These are phyloP conservation scores for Hamamelis virginiana DNA, from an alignment of 164 flowering plant species.

Conservation along the genomic window DNA sequence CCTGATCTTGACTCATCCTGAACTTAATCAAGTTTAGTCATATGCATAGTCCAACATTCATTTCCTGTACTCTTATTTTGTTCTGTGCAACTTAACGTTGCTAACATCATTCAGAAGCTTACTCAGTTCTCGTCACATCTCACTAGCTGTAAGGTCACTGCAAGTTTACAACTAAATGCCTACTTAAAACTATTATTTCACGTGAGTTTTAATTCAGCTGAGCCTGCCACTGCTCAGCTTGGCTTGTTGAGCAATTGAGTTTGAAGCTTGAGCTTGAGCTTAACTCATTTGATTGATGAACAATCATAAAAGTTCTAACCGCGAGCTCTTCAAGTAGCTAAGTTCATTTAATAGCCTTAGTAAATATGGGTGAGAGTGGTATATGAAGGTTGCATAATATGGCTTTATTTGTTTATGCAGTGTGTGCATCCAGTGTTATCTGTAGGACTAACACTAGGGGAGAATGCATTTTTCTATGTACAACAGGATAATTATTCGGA, in stretches of 20 bases:
- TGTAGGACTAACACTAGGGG: neutral
- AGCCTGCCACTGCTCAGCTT: neutral
- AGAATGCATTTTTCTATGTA: slow-evolving; percentile 12
- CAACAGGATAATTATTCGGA: slow-evolving; percentile 17
- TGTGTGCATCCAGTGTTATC: neutral
- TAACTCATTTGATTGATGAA: neutral
- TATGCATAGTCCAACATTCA: neutral
- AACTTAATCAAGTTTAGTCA: neutral
- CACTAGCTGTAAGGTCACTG: neutral
- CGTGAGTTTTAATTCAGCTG: neutral
- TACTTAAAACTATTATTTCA: neutral
- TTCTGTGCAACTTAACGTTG: neutral
- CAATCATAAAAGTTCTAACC: neutral
- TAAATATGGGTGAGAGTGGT: neutral
- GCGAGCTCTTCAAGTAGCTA: neutral
- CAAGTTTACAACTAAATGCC: neutral
- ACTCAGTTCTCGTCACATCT: neutral
- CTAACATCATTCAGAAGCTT: neutral
- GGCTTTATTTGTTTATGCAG: neutral
- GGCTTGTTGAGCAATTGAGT: neutral
- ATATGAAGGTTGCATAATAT: neutral
- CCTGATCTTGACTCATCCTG: too few species aligned
- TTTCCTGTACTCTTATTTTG: neutral
- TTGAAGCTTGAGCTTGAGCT: too few species aligned
- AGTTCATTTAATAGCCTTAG: neutral